phyloP scores from a whole-genome alignment of 768 basidiomycete genomes.

The Podaxis sp. region DNA sequence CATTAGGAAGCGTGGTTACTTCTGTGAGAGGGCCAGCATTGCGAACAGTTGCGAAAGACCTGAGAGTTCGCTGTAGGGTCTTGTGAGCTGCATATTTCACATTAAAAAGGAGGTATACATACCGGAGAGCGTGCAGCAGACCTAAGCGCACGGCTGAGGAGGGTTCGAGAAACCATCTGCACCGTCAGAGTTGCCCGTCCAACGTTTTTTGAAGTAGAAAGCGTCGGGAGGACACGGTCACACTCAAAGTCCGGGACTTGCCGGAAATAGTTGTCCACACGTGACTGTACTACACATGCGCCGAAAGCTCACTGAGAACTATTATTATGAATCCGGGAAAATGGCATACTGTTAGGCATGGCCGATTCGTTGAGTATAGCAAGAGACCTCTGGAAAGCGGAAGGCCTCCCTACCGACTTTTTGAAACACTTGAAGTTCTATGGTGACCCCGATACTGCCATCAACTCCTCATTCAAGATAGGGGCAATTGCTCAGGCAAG shows the following conservation, averaged over 20 bases:
- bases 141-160: conserved; percentile 39
- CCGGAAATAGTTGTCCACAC: conserved; percentile 18
- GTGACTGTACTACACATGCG: conserved; percentile 4
- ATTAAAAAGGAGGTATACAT: conserved; percentile 12
- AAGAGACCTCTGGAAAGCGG: conserved; percentile 33
- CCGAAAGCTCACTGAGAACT: background rate
- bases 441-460: conserved; percentile 34
- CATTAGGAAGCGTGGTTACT: conserved; percentile 90
- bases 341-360: background rate
- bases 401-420: conserved; percentile 32
- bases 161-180: conserved; percentile 35
- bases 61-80: conserved; percentile 42
- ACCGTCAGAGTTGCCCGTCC: conserved; percentile 14
- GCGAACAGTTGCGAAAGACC: conserved; percentile 72
- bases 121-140: conserved; percentile 37
- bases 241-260: conserved; percentile 23
- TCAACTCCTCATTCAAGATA: conserved; percentile 52
- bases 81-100: background rate
- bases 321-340: background rate
- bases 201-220: conserved; percentile 24
- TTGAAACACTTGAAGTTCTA: conserved; percentile 32
- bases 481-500: conserved; percentile 50
- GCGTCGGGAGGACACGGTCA: conserved; percentile 30
- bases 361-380: conserved; percentile 15
- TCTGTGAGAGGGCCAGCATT: conserved; percentile 78